A percentile compares a stretch with the other conserved stretches of the same genome.
These are phyloP conservation scores for Neophaeococcomyces aloes DNA, from an alignment of 2,329 filamentous ascomycete genomes.

Conservation along the genomic window DNA sequence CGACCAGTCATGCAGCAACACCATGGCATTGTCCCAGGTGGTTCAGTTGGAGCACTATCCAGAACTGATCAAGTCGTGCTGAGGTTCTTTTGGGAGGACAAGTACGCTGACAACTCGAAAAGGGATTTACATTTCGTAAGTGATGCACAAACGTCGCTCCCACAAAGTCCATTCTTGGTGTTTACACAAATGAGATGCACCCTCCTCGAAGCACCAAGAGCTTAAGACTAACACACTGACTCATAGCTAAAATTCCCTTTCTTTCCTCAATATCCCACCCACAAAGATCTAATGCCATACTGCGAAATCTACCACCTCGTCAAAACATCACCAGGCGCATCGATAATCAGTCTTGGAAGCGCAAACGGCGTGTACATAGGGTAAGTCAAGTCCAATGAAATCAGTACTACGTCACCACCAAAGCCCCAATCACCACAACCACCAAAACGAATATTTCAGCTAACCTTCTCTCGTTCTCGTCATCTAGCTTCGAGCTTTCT, in stretches of 20 bases:
- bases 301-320: conserved; percentile 22
- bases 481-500: conserved; percentile 20
- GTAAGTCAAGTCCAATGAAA: too few relatives aligned
- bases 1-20: conserved; percentile 9
- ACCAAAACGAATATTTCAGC: too few relatives aligned
- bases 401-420: too few relatives aligned
- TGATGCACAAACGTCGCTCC: too few relatives aligned
- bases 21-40: conserved; percentile 12
- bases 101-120: conserved; percentile 18
- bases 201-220: not conserved
- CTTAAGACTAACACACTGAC: not conserved
- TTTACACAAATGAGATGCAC: too few relatives aligned
- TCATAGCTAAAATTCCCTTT: conserved; percentile 22
- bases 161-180: too few relatives aligned
- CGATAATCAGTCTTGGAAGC: conserved; percentile 19
- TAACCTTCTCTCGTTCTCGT: too few relatives aligned
- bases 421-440: too few relatives aligned
- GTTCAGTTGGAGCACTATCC: conserved; percentile 14
- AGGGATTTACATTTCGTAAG: conserved; percentile 21
- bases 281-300: conserved; percentile 19
- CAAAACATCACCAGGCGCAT: conserved; percentile 21
- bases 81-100: conserved; percentile 21
- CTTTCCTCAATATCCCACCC: conserved; percentile 16
- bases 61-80: conserved; percentile 21
- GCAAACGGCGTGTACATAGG: conserved; percentile 20